Evolutionary conservation across 345 rosid genomes (phyloP).

Genomic region (Sapria himalayana): DNA sequence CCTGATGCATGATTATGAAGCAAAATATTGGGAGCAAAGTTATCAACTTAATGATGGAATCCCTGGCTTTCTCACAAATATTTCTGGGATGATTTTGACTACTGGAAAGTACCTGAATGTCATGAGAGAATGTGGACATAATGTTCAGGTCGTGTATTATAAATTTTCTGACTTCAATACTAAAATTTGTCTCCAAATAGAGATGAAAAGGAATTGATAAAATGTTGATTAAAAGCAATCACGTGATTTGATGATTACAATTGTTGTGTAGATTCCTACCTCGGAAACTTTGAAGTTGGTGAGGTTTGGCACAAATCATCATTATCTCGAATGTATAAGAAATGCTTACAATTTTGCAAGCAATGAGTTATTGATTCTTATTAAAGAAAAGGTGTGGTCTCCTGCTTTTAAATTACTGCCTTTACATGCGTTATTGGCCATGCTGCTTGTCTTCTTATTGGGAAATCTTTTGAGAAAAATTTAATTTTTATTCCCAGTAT

Average conservation of each 20-base stretch:
- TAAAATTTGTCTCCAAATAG: too few species aligned
- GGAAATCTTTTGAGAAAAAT: slow-evolving; percentile 6
- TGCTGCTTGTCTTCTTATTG: not conserved
- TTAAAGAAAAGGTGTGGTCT: slow-evolving; percentile 54
- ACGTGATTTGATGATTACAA: too few species aligned
- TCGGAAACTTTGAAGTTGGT: slow-evolving; percentile 65
- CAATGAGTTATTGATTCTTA: slow-evolving; percentile 61
- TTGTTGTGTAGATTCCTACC: slow-evolving; percentile 67
- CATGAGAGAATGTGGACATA: slow-evolving; percentile 97
- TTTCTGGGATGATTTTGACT: slow-evolving; percentile 78
- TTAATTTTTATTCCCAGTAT: slow-evolving; percentile 24
- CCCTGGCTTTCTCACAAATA: slow-evolving; percentile 89
- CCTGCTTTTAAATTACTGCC: not conserved
- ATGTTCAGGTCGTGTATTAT: slow-evolving; percentile 67
- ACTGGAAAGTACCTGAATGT: slow-evolving; percentile 92
- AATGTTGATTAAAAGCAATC: too few species aligned
- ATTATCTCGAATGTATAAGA: slow-evolving; percentile 85
- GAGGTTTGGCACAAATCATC: slow-evolving; percentile 75
- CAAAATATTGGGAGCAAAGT: slow-evolving; percentile 70
- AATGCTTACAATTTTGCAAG: slow-evolving; percentile 85
- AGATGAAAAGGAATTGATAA: too few species aligned
- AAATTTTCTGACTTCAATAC: too few species aligned
- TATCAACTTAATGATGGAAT: slow-evolving; percentile 85
- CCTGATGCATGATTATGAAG: slow-evolving; percentile 69
- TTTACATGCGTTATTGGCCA: not conserved